Base-by-base conservation (phyloP, 2,329 filamentous ascomycete species). In the Colletotrichum sp. region DNA sequence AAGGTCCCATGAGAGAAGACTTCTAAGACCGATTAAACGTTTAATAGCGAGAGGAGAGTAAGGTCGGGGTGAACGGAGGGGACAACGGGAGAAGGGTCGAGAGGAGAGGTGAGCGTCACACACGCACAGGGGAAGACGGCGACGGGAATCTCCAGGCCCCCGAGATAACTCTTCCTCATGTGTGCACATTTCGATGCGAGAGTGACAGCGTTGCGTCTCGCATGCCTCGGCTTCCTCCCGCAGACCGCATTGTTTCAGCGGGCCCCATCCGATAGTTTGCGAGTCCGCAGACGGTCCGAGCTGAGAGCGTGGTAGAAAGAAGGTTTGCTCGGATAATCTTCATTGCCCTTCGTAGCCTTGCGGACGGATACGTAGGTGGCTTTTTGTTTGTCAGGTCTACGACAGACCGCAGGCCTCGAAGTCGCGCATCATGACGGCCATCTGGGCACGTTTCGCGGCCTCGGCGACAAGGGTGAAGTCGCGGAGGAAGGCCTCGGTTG, bases 391-490 rank as follows among this genome's bases (percentile, higher is more conserved):
- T 34, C 6, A 34, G n/a, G 43, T 52, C 43, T 72, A 72, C 74
- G 83, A 91, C 63, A 95, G 85, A 69, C 91, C 92, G 81, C 94
- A 90, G 78, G 92, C 91, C 81, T 95, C 95, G 82, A 99, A 90
- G 84, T 98, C 96, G 77, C 96, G 91, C 89, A 96, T 94, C 83
- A 98, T 88, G 81, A 96, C 93, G 57, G 95, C 95, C 89, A 98
- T 94, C 85, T 98, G 95, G 12, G 96, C 96, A 57, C 96, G 90
- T 86, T 98, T 98, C 58, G 96, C 96, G 3, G 96, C 96, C 87
- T 99, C 96, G 43, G 96, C 96, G 57, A 98, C 91, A 34, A 98
- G 91, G 74, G 91, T 96, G 81, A 96, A 95, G 84, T 98, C 94
- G 80, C 93, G 92, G 76, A 98, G 89, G 82, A 96, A 96, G 32